Percentiles rank a stretch among this genome's conserved stretches.
Conservation (phyloP, 352 stramenopile species). For the Pythium monospermum region DNA sequence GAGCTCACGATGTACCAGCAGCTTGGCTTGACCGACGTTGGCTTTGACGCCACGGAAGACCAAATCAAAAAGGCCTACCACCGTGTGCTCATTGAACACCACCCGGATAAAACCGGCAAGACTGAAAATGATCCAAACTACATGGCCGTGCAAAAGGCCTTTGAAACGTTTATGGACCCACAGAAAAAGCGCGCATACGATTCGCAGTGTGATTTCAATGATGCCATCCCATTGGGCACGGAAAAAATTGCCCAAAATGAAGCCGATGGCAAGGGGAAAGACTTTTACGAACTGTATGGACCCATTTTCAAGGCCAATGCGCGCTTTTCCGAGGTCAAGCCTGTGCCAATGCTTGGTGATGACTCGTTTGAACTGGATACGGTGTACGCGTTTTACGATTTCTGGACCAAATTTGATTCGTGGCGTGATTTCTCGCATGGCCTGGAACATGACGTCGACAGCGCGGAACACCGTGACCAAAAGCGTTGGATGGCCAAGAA, state of each 20-base stretch:
- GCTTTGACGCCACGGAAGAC: conserved; percentile 78
- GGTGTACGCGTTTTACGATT: conserved; percentile 85
- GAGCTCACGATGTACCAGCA: conserved; percentile 87
- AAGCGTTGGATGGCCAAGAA: conserved; percentile 89
- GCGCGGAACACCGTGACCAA: conserved; percentile 77
- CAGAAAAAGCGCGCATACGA: conserved; percentile 84
- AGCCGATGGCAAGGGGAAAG: conserved; percentile 51
- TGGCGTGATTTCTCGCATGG: conserved; percentile 83
- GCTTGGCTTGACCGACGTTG: conserved; percentile 62
- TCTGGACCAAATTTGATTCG: conserved; percentile 87
- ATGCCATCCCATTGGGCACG: conserved; percentile 65
- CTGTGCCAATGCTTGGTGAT: conserved; percentile 63
- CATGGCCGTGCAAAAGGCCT: conserved; percentile 80
- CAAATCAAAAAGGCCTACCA: conserved; percentile 88
- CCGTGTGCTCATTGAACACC: conserved; percentile 84
- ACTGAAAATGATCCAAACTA: conserved; percentile 89
- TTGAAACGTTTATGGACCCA: conserved; percentile 71
- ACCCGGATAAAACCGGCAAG: conserved; percentile 86
- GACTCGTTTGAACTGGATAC: conserved; percentile 56
- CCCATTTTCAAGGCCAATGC: conserved; percentile 74
- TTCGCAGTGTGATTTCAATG: conserved; percentile 85
- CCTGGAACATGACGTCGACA: conserved; percentile 82
- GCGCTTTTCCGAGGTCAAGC: conserved; percentile 76
- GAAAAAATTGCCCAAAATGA: conserved; percentile 81
- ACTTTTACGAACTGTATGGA: conserved; percentile 84